These are phyloP conservation scores for Aquilaria yunnanensis DNA, from an alignment of 345 rosid genomes.

Conservation along the genomic window DNA sequence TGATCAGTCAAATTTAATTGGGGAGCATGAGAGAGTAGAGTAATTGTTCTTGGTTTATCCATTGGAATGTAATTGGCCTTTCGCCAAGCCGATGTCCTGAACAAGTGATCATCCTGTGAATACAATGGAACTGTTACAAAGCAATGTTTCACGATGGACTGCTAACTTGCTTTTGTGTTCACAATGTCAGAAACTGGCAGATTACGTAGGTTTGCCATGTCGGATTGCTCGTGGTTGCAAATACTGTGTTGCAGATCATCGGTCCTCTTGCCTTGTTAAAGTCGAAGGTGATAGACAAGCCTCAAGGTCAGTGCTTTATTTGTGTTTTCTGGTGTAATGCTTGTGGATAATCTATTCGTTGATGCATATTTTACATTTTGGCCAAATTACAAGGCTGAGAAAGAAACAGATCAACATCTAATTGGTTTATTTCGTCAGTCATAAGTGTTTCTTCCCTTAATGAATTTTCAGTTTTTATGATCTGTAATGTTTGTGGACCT, in stretches of 20 bases:
- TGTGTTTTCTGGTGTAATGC: not conserved
- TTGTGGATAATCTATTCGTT: not conserved
- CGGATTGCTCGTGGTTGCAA: conserved; percentile 96
- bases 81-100: not conserved
- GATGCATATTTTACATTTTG: no score
- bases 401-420: no score
- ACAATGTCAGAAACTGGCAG: conserved; percentile 85
- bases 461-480: no score
- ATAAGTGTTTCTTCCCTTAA: no score
- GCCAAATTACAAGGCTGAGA: no score
- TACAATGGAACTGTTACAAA: no score
- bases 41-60: not conserved
- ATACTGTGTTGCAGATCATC: conserved; percentile 75
- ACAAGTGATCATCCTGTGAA: conserved; percentile 13
- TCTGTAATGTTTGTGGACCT: no score
- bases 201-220: conserved; percentile 88
- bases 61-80: not conserved
- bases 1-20: not conserved
- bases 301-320: conserved; percentile 43
- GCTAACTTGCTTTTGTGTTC: conserved; percentile 12
- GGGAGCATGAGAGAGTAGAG: not conserved
- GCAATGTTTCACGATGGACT: not conserved
- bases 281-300: conserved; percentile 66
- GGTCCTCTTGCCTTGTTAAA: conserved; percentile 90
- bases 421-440: no score